These are phyloP conservation scores for Termitomyces sp. DNA, from an alignment of 768 basidiomycete genomes.

Conservation along the genomic window DNA sequence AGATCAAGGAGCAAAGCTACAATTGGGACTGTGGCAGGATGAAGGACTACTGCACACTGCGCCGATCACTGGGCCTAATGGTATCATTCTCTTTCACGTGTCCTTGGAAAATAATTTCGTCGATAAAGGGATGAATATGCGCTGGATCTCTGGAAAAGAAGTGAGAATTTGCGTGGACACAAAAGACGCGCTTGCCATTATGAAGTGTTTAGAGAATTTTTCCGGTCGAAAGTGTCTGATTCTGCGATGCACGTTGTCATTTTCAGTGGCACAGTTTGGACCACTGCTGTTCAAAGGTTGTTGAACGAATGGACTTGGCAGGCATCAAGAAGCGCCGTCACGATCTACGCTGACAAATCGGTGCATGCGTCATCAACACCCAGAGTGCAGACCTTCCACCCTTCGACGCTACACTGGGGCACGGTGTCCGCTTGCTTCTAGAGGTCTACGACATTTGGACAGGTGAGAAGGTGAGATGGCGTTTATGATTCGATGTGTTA, in stretches of 20 bases:
- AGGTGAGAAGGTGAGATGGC: no score
- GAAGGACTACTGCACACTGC: slow-evolving; percentile 68
- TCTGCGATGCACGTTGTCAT: background rate
- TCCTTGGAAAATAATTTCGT: slow-evolving; percentile 62
- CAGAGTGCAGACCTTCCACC: no score
- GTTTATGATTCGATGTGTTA: no score
- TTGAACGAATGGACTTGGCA: no score
- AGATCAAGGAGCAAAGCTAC: slow-evolving; percentile 55
- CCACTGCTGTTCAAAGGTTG: background rate
- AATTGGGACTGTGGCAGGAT: slow-evolving; percentile 72
- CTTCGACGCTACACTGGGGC: no score
- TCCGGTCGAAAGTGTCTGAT: slow-evolving; percentile 51
- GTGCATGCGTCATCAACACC: no score
- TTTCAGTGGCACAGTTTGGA: background rate
- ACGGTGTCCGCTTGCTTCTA: no score
- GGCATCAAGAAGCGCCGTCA: no score
- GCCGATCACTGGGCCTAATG: slow-evolving; percentile 30
- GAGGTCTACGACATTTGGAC: no score
- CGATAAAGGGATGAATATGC: slow-evolving; percentile 75
- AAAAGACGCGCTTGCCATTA: slow-evolving; percentile 38
- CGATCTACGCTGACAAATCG: no score
- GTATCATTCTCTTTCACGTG: slow-evolving; percentile 26
- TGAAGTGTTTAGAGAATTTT: slow-evolving; percentile 60
- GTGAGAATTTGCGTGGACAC: background rate
- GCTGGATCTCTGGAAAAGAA: slow-evolving; percentile 55